Conservation (phyloP, 176 grass and related monocot species). For the Aegilops sharonensis region DNA sequence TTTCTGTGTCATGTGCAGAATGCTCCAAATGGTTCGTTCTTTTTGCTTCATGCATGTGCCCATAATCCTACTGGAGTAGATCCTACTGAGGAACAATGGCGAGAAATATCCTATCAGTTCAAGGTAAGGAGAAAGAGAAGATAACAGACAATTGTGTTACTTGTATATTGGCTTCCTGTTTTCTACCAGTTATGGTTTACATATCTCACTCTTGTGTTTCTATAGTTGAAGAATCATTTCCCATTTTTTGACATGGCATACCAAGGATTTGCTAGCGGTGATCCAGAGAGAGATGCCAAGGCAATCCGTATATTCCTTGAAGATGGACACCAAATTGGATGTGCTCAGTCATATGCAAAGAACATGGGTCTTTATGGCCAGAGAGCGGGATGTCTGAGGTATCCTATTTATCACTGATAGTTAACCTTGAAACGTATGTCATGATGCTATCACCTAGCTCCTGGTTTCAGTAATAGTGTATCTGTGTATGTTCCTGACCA, state of each 20-base stretch:
- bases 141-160: background rate
- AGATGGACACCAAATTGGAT: constrained; percentile 94
- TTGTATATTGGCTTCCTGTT: background rate
- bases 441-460: background rate
- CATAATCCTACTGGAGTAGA: constrained; percentile 99
- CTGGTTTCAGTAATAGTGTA: background rate
- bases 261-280: constrained; percentile 97
- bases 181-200: background rate
- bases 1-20: constrained; percentile 48
- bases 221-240: constrained; percentile 88
- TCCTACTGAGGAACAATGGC: constrained; percentile 98
- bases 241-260: constrained; percentile 99
- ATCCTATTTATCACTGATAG: constrained; percentile 7
- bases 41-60: constrained; percentile 98
- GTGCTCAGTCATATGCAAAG: constrained; percentile 93
- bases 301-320: constrained; percentile 96
- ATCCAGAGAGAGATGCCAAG: constrained; percentile 92
- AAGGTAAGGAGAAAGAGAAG: constrained; percentile 43
- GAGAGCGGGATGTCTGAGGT: constrained; percentile 90
- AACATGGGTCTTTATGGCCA: constrained; percentile 99
- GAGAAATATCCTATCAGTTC: constrained; percentile 91
- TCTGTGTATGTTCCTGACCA: background rate
- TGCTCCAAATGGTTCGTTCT: constrained; percentile 92
- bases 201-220: constrained; percentile 17
- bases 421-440: background rate